These are phyloP conservation scores for Drechslerella coelobrocha DNA, from an alignment of 2,329 filamentous ascomycete species.

Conservation along the genomic window DNA sequence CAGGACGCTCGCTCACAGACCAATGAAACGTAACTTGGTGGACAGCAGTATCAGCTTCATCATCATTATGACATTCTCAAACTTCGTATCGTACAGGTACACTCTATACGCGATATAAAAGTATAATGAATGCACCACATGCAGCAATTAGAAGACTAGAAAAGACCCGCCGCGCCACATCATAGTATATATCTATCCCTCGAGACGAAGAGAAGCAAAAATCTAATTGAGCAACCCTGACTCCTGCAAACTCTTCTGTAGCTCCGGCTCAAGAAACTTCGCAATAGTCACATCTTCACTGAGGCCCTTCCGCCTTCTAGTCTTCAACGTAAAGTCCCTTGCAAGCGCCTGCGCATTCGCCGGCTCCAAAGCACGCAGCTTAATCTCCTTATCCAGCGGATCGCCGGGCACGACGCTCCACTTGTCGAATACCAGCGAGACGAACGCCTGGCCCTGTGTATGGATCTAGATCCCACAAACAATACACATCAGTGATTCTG, in stretches of 20 bases:
- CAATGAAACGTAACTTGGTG: no score
- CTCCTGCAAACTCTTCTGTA: conserved; percentile 64
- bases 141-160: no score
- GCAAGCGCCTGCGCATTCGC: conserved; percentile 87
- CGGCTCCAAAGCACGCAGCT: conserved; percentile 82
- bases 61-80: no score
- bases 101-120: no score
- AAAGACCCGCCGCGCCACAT: no score
- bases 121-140: no score
- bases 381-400: conserved; percentile 85
- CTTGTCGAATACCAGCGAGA: conserved; percentile 90
- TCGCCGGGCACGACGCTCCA: conserved; percentile 97
- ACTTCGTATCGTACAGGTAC: no score
- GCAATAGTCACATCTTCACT: conserved; percentile 67
- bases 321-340: conserved; percentile 76
- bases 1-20: no score
- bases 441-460: conserved; percentile 88
- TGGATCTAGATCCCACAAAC: conserved; percentile 69
- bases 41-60: no score
- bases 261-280: conserved; percentile 94
- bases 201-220: no score
- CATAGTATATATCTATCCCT: no score
- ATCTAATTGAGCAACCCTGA: conserved; percentile 43
- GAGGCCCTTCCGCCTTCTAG: conserved; percentile 40
- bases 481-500: conserved; percentile 2